phyloP scores from a whole-genome alignment of 352 stramenopile genomes.

The Phytophthora pisi region DNA sequence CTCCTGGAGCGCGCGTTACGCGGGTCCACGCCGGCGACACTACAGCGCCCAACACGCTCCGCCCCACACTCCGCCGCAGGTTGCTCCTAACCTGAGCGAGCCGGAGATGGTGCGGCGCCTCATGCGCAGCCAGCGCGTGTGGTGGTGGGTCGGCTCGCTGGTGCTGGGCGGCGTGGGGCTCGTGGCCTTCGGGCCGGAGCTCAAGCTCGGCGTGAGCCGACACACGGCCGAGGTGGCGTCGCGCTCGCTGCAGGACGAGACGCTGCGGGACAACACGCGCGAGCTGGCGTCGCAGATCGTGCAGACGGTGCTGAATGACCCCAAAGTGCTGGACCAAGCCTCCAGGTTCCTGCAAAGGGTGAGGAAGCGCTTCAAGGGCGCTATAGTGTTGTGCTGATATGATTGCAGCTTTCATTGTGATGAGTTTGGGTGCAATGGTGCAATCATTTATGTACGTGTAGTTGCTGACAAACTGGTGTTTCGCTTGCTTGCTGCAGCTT shows the following conservation, averaged over 20 bases:
- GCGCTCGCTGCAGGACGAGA: constrained; percentile 85
- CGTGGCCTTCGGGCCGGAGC: constrained; percentile 75
- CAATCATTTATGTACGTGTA: constrained; percentile 13
- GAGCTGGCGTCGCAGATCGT: constrained; percentile 86
- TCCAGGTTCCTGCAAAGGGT: constrained; percentile 78
- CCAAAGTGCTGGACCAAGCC: constrained; percentile 82
- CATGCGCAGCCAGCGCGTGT: constrained; percentile 60
- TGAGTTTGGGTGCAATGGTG: not conserved
- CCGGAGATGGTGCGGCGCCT: constrained; percentile 45
- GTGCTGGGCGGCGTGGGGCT: constrained; percentile 54
- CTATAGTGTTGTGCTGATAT: constrained; percentile 19
- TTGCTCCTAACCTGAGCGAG: constrained; percentile 42
- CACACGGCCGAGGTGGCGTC: constrained; percentile 85
- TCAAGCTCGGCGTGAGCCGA: constrained; percentile 82
- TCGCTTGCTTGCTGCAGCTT: constrained; percentile 43
- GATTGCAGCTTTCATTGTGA: constrained; percentile 20
- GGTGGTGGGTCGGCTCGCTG: constrained; percentile 55
- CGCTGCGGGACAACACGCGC: constrained; percentile 70
- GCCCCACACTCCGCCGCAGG: not conserved
- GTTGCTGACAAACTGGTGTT: constrained; percentile 3
- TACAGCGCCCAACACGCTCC: constrained; percentile 19
- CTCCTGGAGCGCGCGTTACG: not conserved
- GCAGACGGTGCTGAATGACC: constrained; percentile 86
- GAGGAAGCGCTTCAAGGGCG: not conserved
- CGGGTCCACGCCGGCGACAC: constrained; percentile 10